These are phyloP conservation scores for Alternaria brassicicola DNA, from an alignment of 2,329 filamentous ascomycete species.

Conservation along the genomic window DNA sequence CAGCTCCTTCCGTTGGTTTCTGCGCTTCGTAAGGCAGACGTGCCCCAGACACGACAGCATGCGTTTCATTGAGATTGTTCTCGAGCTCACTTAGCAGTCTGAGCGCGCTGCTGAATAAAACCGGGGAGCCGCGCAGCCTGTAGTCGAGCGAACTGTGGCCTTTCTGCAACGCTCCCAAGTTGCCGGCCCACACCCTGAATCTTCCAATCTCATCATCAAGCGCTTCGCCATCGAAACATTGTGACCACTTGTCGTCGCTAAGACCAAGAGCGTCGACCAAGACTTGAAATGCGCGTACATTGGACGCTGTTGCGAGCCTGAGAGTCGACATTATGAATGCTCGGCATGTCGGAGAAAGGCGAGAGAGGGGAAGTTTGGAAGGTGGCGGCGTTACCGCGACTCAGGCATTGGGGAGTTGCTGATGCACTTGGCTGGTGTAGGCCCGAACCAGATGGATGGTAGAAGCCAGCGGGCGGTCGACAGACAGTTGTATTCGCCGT, in stretches of 20 bases:
- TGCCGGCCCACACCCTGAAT: conserved; percentile 46
- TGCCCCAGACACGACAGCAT: conserved; percentile 33
- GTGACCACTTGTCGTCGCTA: conserved; percentile 16
- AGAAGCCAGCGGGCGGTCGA: conserved; percentile 1
- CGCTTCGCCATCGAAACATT: conserved; percentile 33
- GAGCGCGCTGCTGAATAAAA: conserved; percentile 42
- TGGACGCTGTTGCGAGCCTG: conserved; percentile 38
- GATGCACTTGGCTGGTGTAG: too few species aligned
- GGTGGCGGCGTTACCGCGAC: neutral
- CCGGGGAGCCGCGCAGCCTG: conserved; percentile 45
- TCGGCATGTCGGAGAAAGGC: conserved; percentile 18
- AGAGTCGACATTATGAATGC: conserved; percentile 28
- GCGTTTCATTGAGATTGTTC: conserved; percentile 37
- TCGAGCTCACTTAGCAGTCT: conserved; percentile 44
- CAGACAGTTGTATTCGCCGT: too few species aligned
- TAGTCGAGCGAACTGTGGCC: conserved; percentile 48
- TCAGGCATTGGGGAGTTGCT: neutral
- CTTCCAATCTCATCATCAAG: conserved; percentile 48
- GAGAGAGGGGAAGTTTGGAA: neutral
- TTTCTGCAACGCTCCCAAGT: conserved; percentile 46
- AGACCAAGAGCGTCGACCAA: conserved; percentile 28
- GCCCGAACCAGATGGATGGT: neutral
- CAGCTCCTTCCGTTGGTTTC: conserved; percentile 13
- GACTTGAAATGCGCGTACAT: conserved; percentile 38
- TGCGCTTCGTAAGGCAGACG: conserved; percentile 46